Evolutionary conservation across 306 rosid genomes (phyloP), one percentile per base, ranked within the genome.

Genomic region (Fragaria vesca): DNA sequence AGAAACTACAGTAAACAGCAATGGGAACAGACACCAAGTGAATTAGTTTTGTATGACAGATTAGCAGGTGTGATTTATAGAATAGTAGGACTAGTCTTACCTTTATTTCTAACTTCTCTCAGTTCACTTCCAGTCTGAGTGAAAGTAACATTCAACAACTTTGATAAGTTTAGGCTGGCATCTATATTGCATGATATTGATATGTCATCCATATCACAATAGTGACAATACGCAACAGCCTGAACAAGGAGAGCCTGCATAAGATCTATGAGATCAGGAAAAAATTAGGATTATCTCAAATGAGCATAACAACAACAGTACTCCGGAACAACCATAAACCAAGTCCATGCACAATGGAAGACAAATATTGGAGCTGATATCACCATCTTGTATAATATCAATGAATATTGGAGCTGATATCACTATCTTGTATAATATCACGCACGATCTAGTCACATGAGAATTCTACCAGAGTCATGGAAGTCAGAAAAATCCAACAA

Each of bases 51-150:
- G 36, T 12, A 15, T 55, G 76, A 62, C 76, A 73, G 36, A 52
- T 52, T 54, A 54, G 68, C 24, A 38, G 46, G 76, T 20, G 40
- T 8, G 26, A 73, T 57, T 57, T 55, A 2, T 38, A 57, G 68
- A 26, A 73, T 30, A n/a, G 67, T 57, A 38, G 40, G 68, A 55
- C 15, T 57, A 26, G 40, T 73, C 40, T 73, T 42, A 58, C 77
- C 43, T 42, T 74, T 74, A 24, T 57, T 38, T 73, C 52, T 16
- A 8, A 24, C 40, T 57, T 66, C 54, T 57, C 55, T 26, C 54
- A 16, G 55, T 74, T 43, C 42, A 40, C 77, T 57, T 58, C 18
- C 12, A 74, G 68, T 42, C 69, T 42, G 55, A 58, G 16, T 38
- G 67, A n/a, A 55, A 54, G 3, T 43, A 43, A 43, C 12, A 43